Percentiles rank a stretch among this genome's conserved stretches.
Evolutionary conservation across 2,329 filamentous ascomycete species (phyloP).

Genomic region (Colletotrichum gigasporum): DNA sequence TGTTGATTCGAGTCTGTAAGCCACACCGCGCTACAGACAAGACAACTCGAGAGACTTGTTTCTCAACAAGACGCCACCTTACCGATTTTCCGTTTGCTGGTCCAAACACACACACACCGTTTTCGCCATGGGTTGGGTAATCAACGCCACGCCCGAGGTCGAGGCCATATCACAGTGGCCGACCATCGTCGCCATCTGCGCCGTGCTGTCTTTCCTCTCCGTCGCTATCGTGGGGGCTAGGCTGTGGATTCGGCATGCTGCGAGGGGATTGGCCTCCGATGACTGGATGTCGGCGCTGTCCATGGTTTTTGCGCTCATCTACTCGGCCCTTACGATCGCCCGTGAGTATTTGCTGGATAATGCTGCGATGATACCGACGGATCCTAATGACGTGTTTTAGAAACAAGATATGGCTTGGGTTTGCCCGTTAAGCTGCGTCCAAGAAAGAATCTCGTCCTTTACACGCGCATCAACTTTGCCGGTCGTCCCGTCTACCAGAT

Average conservation of each 20-base stretch:
- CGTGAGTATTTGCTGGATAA: constrained; percentile 45
- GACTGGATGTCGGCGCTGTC: constrained; percentile 55
- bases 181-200: constrained; percentile 58
- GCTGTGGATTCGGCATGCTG: constrained; percentile 51
- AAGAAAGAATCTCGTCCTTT: constrained; percentile 50
- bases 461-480: constrained; percentile 61
- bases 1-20: neutral
- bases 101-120: neutral
- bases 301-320: constrained; percentile 56
- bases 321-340: constrained; percentile 59
- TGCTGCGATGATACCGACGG: neutral
- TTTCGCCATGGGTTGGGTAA: constrained; percentile 58
- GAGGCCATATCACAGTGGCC: constrained; percentile 57
- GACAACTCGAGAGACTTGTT: too few relatives aligned
- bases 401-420: constrained; percentile 63
- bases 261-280: constrained; percentile 55
- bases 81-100: neutral
- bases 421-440: constrained; percentile 55
- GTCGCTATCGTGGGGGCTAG: constrained; percentile 50
- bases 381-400: constrained; percentile 37
- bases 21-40: too few relatives aligned
- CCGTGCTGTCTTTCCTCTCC: constrained; percentile 54
- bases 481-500: constrained; percentile 64
- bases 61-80: too few relatives aligned
- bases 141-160: constrained; percentile 57